phyloP scores from a whole-genome alignment of 169 alveolate genomes.

The Theileria luwenshuni region DNA sequence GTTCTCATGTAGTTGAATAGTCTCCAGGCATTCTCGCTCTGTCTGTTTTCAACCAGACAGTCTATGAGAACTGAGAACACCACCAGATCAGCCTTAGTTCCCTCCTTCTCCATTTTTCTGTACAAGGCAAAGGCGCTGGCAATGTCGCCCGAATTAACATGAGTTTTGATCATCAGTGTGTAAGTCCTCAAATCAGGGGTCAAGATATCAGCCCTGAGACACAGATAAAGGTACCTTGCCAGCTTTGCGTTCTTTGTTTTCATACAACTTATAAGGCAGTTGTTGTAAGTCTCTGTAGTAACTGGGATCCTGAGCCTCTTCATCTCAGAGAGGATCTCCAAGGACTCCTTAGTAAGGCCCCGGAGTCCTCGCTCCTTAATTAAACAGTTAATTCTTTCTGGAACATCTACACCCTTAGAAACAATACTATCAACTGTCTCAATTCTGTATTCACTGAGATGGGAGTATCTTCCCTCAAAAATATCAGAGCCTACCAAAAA shows the following conservation, averaged over 20 bases:
- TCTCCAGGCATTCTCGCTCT: constrained; percentile 75
- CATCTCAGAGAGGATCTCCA: constrained; percentile 54
- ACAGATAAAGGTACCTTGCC: constrained; percentile 76
- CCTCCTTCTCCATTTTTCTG: constrained; percentile 81
- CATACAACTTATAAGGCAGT: constrained; percentile 61
- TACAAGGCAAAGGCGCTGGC: constrained; percentile 74
- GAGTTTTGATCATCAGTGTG: constrained; percentile 78
- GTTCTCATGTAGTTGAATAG: constrained; percentile 76
- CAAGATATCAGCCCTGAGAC: constrained; percentile 72
- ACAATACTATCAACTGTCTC: constrained; percentile 34
- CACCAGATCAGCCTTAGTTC: constrained; percentile 71
- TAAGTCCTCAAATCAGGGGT: constrained; percentile 77
- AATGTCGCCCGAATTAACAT: constrained; percentile 68
- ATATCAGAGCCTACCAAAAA: background rate
- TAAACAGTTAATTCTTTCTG: constrained; percentile 19
- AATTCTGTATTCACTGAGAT: constrained; percentile 9
- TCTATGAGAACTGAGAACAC: constrained; percentile 79
- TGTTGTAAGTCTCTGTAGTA: constrained; percentile 72
- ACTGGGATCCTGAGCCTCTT: constrained; percentile 46
- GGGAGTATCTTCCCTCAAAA: constrained; percentile 24
- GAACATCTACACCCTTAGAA: constrained; percentile 15
- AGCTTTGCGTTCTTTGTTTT: constrained; percentile 59
- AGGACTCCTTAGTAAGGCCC: constrained; percentile 30
- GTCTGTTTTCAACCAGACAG: constrained; percentile 71
- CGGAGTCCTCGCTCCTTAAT: constrained; percentile 36